Base-by-base conservation (phyloP, 352 stramenopile species). In the Phytopythium boreale region DNA sequence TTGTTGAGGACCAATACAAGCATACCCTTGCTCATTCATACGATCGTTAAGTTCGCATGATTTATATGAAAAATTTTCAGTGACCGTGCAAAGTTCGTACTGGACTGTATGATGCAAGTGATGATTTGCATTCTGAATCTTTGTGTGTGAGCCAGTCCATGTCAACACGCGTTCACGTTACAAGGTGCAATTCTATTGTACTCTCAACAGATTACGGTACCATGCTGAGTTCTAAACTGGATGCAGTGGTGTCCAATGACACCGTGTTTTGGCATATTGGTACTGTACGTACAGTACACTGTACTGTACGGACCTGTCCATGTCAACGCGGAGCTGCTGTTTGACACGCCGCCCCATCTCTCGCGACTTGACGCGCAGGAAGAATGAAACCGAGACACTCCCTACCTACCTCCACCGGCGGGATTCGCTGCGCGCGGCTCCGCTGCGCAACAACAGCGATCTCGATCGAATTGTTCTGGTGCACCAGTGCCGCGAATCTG, bases 301-400 rank as follows among this genome's bases (percentile, higher is more conserved):
- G n/a, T n/a, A n/a, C n/a, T n/a, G n/a, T n/a, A n/a, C n/a, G n/a
- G n/a, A n/a, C 41, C 17, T 22, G 19, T 26, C 43, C 43, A 49
- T 20, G 39, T 46, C 39, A 15, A 14, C 6, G 1, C 20, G 7
- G 39, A n/a, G 39, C 29, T 15, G 34, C 34, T 7, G 22, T 52
- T 52, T 52, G 46, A 55, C 26, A 50, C 43, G 37, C 37, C 37
- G 44, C 44, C n/a, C 14, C 41, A 47, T 47, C 41, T 47, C 41
- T n/a, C 41, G 44, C 44, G 22, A 53, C 24, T 53, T 53, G 47
- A 53, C 47, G 47, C 47, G 14, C 26, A 5, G 47, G 47, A 36
- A 55, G 47, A 34, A 26, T 8, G 24, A 6, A 2, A 14, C 10
- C 1, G 9, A 46, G 41, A 50, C 43, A 7, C 29, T 34, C 7